Conservation (phyloP, 805 yeast genomes). For the Saturnispora sekii region DNA sequence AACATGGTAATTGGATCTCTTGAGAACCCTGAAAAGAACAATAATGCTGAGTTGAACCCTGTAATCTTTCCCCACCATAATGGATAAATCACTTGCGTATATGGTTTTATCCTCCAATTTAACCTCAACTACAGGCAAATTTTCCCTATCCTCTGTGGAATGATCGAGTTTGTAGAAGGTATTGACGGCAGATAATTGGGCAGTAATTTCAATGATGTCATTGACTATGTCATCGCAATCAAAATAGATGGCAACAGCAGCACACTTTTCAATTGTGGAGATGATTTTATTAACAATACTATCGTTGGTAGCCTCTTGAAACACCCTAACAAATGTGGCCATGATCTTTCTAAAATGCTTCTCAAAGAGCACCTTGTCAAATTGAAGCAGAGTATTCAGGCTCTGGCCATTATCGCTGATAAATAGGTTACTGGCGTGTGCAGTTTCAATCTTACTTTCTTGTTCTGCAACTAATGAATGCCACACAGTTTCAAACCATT, state of each 20-base stretch:
- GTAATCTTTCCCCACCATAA: slow-evolving; percentile 80
- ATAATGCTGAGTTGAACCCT: slow-evolving; percentile 87
- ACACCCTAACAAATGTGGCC: slow-evolving; percentile 64
- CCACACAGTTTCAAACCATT: slow-evolving; percentile 87
- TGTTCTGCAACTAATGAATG: slow-evolving; percentile 53
- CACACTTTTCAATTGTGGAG: slow-evolving; percentile 79
- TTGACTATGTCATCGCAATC: slow-evolving; percentile 49
- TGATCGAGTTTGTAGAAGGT: slow-evolving; percentile 28
- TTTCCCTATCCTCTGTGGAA: slow-evolving; percentile 26
- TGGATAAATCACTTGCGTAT: slow-evolving; percentile 72
- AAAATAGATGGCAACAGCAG: slow-evolving; percentile 63
- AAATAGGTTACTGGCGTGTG: slow-evolving; percentile 9
- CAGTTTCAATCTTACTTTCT: slow-evolving; percentile 22
- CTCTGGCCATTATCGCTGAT: slow-evolving; percentile 12
- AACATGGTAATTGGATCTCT: slow-evolving; percentile 43
- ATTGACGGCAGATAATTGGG: slow-evolving; percentile 60
- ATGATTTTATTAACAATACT: slow-evolving; percentile 79
- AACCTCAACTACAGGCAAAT: slow-evolving; percentile 37
- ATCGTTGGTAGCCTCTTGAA: slow-evolving; percentile 85
- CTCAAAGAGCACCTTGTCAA: slow-evolving; percentile 65
- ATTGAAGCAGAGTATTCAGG: slow-evolving; percentile 32
- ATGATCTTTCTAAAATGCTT: slow-evolving; percentile 55
- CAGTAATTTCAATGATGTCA: slow-evolving; percentile 52
- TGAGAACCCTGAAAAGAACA: slow-evolving; percentile 69
- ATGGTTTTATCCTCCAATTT: slow-evolving; percentile 46